Evolutionary conservation across 352 stramenopile genomes (phyloP).

Genomic region (Pythium folliculosum): DNA sequence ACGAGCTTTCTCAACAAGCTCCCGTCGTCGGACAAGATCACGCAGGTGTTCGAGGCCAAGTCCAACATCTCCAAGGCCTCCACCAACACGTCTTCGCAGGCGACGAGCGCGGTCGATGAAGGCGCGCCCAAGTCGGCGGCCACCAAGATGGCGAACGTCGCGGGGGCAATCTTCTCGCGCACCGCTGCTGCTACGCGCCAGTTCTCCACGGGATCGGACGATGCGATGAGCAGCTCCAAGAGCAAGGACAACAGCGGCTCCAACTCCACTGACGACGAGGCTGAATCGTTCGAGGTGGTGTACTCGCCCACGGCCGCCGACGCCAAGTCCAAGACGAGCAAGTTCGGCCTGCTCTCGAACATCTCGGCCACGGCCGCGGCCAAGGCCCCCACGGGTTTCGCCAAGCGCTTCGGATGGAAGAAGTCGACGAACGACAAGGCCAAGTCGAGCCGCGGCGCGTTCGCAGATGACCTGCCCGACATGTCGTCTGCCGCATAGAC

Average conservation of each 20-base stretch:
- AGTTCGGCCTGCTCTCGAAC: conserved; percentile 45
- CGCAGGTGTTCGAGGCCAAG: conserved; percentile 31
- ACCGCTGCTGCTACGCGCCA: conserved; percentile 19
- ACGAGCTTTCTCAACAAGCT: conserved; percentile 46
- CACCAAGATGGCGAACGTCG: conserved; percentile 25
- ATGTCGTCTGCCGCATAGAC: conserved; percentile 21
- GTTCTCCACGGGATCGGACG: conserved; percentile 21
- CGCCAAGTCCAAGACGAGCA: conserved; percentile 37
- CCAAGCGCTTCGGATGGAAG: conserved; percentile 59
- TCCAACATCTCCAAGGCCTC: conserved; percentile 39
- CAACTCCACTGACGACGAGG: conserved; percentile 23
- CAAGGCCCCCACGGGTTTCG: conserved; percentile 31
- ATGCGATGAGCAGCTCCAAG: conserved; percentile 15
- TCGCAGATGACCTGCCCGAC: conserved; percentile 23
- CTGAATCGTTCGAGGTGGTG: conserved; percentile 18
- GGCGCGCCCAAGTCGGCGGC: conserved; percentile 22
- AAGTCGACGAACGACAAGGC: conserved; percentile 26
- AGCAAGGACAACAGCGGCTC: conserved; percentile 20
- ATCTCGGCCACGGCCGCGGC: conserved; percentile 37
- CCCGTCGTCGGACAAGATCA: conserved; percentile 22
- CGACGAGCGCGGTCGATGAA: conserved; percentile 14
- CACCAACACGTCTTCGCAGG: conserved; percentile 27
- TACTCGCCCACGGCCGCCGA: conserved; percentile 28
- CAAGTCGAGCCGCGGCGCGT: conserved; percentile 24
- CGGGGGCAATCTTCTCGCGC: conserved; percentile 24